Evolutionary conservation across 768 basidiomycete species (phyloP).

Genomic region (Macrolepiota fuliginosa): DNA sequence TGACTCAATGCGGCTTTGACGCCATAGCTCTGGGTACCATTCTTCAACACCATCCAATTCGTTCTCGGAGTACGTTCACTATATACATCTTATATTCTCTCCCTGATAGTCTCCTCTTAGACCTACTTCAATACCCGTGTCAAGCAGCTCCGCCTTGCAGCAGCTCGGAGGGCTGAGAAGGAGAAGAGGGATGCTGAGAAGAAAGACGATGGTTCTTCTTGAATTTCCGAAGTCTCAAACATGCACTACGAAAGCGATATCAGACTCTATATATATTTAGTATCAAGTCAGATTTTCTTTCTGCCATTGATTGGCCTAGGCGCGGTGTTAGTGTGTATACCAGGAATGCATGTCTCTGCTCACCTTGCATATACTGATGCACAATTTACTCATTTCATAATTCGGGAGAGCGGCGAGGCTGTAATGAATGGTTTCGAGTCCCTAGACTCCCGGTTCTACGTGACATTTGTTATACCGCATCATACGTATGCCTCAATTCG

Average conservation of each 20-base stretch:
- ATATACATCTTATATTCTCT: neutral
- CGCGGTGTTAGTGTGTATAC: too few species aligned
- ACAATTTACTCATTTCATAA: too few species aligned
- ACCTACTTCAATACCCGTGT: constrained; percentile 73
- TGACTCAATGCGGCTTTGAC: constrained; percentile 6
- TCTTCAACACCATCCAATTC: constrained; percentile 80
- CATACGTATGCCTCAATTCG: too few species aligned
- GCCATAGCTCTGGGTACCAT: constrained; percentile 78
- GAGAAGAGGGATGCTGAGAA: constrained; percentile 32
- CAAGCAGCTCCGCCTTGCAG: constrained; percentile 59
- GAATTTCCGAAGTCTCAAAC: neutral
- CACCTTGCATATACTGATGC: too few species aligned
- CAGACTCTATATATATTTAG: too few species aligned
- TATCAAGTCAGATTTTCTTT: too few species aligned
- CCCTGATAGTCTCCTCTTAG: constrained; percentile 29
- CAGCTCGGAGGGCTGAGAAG: constrained; percentile 46
- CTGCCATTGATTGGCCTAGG: too few species aligned
- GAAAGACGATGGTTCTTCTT: constrained; percentile 20
- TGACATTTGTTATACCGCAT: too few species aligned
- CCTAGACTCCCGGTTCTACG: too few species aligned
- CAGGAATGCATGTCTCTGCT: too few species aligned
- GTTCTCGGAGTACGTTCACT: constrained; percentile 60
- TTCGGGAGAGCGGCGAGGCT: too few species aligned
- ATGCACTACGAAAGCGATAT: neutral
- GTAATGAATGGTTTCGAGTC: too few species aligned